phyloP scores from a whole-genome alignment of 352 stramenopile genomes.

The Globisporangium spinosum region DNA sequence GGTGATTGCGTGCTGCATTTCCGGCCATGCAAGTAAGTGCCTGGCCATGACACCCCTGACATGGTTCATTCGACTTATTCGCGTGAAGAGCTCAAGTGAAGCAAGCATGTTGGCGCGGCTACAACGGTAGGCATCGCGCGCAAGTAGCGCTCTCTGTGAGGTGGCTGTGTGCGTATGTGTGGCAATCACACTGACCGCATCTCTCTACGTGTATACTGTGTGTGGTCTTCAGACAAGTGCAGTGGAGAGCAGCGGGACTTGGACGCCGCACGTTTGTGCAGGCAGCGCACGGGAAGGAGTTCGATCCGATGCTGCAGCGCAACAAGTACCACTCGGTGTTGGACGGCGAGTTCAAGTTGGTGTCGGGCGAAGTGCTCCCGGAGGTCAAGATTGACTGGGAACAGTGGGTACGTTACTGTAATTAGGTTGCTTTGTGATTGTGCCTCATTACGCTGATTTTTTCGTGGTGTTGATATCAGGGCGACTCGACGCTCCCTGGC shows the following conservation, averaged over 20 bases:
- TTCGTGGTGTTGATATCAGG: slow-evolving; percentile 18
- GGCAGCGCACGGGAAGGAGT: slow-evolving; percentile 21
- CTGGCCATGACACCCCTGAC: background rate
- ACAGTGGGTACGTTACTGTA: slow-evolving; percentile 48
- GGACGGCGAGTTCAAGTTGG: slow-evolving; percentile 55
- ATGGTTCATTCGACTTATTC: slow-evolving; percentile 6
- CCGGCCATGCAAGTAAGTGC: background rate
- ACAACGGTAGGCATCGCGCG: background rate
- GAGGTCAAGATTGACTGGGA: slow-evolving; percentile 74
- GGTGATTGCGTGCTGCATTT: slow-evolving; percentile 6
- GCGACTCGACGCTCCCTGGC: slow-evolving; percentile 58
- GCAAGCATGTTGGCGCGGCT: slow-evolving; percentile 8
- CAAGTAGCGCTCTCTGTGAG: background rate
- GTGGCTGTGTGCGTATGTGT: background rate
- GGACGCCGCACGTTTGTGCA: slow-evolving; percentile 40
- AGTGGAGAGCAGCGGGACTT: background rate
- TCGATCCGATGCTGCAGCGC: slow-evolving; percentile 36
- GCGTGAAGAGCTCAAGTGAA: background rate
- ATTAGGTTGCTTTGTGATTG: too few species aligned
- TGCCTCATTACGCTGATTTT: too few species aligned
- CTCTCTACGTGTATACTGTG: background rate
- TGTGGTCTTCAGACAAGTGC: slow-evolving; percentile 8
- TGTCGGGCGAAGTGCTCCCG: slow-evolving; percentile 48
- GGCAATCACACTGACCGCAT: background rate
- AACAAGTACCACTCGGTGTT: slow-evolving; percentile 77